These are phyloP conservation scores for Nitzschia sp. DNA, from an alignment of 108 stramenopile species.

Conservation along the genomic window DNA sequence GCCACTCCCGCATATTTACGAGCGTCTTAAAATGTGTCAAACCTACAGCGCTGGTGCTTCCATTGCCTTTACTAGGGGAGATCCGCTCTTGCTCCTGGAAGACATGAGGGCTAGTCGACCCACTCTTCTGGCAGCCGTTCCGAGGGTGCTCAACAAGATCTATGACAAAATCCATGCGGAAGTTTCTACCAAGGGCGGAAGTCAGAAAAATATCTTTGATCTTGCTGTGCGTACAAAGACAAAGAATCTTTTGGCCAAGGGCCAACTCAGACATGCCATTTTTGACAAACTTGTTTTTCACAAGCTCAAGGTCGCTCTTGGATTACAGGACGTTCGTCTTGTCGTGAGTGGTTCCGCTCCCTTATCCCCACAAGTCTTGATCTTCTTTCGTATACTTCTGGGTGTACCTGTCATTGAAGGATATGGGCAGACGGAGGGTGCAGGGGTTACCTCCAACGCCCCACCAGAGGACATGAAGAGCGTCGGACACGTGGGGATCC, in stretches of 20 bases:
- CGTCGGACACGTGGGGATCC: constrained; percentile 25
- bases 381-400: constrained; percentile 20
- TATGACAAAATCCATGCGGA: constrained; percentile 6
- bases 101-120: constrained; percentile 12
- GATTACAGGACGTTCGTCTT: constrained; percentile 2
- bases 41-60: constrained; percentile 1
- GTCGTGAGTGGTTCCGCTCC: constrained; percentile 28
- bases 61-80: constrained; percentile 19
- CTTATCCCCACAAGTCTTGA: constrained; percentile 9
- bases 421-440: constrained; percentile 40
- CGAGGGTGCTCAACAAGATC: constrained; percentile 17
- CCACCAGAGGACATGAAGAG: neutral
- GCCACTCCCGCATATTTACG: constrained; percentile 21
- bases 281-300: constrained; percentile 16
- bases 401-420: constrained; percentile 28
- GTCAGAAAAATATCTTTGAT: constrained; percentile 18
- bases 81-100: constrained; percentile 9
- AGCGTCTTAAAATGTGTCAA: constrained; percentile 4
- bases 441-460: constrained; percentile 3
- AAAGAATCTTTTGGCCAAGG: neutral
- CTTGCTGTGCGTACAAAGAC: constrained; percentile 5
- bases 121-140: constrained; percentile 10
- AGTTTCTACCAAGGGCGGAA: neutral
- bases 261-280: constrained; percentile 9
- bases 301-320: constrained; percentile 21